Percentiles rank a stretch among this genome's conserved stretches.
phyloP scores from a whole-genome alignment of 768 basidiomycete genomes.

The Trametes cinnabarina region DNA sequence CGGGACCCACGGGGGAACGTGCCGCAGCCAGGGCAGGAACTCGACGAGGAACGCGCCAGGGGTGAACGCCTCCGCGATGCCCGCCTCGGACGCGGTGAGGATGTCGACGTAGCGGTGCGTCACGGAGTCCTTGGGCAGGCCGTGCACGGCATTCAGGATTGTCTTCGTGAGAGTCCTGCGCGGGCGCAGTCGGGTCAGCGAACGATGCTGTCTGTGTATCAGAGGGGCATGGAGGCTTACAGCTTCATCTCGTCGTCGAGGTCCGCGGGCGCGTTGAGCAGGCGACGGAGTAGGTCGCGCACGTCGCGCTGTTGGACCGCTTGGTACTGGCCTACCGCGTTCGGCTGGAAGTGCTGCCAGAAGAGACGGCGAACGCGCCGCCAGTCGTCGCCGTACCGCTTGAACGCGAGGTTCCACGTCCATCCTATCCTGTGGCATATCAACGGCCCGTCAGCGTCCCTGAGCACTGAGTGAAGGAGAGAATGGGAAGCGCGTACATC shows the following conservation, averaged over 20 bases:
- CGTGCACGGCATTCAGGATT: not conserved
- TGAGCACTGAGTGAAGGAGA: too few species aligned
- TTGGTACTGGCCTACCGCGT: not conserved
- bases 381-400: constrained; percentile 4
- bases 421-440: not conserved
- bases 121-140: not conserved
- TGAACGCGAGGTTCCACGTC: not conserved
- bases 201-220: too few species aligned
- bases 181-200: too few species aligned
- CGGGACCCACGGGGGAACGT: constrained; percentile 63
- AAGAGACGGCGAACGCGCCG: constrained; percentile 3
- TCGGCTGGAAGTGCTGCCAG: not conserved
- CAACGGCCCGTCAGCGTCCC: too few species aligned
- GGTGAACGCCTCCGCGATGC: not conserved
- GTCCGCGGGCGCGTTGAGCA: not conserved
- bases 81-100: constrained; percentile 13
- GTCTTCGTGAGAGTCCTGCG: not conserved
- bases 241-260: not conserved
- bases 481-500: not conserved
- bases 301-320: not conserved
- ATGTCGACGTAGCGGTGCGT: not conserved
- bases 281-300: not conserved
- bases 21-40: constrained; percentile 33
- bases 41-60: constrained; percentile 29
- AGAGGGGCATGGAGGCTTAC: not conserved